These are phyloP conservation scores for Suillus alpinus DNA, from an alignment of 768 basidiomycete species.

Conservation along the genomic window DNA sequence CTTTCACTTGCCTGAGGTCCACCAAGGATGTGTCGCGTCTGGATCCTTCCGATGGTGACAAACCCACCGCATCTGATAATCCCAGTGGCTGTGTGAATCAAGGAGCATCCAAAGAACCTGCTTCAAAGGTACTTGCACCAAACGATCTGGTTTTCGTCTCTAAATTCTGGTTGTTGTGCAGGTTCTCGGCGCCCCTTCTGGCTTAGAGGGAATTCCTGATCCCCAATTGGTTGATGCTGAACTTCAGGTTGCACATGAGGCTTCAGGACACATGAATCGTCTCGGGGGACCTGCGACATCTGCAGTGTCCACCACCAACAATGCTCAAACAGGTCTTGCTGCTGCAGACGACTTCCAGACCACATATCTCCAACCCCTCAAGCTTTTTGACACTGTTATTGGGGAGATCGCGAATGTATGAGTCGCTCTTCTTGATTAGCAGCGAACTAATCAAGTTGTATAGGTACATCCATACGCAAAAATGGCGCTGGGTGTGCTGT, in stretches of 20 bases:
- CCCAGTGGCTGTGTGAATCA: not conserved
- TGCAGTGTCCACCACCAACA: not conserved
- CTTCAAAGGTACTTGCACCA: not conserved
- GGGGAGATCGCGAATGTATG: not conserved
- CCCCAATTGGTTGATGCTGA: not conserved
- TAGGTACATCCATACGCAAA: constrained; percentile 10
- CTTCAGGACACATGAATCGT: not conserved
- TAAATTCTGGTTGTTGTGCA: not conserved
- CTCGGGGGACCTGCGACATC: not conserved
- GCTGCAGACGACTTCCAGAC: not conserved
- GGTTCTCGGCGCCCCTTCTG: not conserved
- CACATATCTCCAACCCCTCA: constrained; percentile 3
- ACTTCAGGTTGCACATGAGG: not conserved
- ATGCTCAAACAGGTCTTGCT: not conserved
- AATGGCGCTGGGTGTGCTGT: constrained; percentile 3
- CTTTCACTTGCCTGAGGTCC: not conserved
- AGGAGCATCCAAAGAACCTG: not conserved
- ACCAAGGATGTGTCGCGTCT: not conserved
- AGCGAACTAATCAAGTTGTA: not conserved
- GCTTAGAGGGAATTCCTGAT: not conserved
- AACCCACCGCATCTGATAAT: not conserved
- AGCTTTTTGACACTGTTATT: not conserved
- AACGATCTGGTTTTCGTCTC: not conserved
- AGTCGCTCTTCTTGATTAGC: not conserved
- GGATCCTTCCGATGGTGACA: not conserved